Conservation (phyloP, 2,329 filamentous ascomycete species). For the Pseudogymnoascus sp. region DNA sequence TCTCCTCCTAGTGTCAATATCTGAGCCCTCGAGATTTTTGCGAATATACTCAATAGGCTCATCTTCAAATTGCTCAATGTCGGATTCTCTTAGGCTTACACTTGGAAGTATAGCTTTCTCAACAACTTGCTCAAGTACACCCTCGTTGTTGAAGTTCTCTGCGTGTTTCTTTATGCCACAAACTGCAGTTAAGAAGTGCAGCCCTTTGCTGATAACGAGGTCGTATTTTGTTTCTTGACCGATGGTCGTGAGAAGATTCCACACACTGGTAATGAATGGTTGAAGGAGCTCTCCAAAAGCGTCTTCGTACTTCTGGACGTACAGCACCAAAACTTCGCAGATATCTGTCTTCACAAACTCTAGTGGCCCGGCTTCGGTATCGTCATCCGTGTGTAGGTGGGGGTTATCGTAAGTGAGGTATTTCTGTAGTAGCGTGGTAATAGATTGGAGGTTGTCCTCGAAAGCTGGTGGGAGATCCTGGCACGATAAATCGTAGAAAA, state of each 20-base stretch:
- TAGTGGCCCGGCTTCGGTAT: constrained; percentile 75
- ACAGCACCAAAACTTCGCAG: constrained; percentile 82
- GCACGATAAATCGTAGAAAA: constrained; percentile 94
- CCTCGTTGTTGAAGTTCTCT: constrained; percentile 74
- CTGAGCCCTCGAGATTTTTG: constrained; percentile 88
- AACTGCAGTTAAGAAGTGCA: constrained; percentile 90
- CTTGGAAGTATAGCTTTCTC: constrained; percentile 96
- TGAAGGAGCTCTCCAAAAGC: constrained; percentile 75
- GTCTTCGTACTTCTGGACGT: constrained; percentile 91
- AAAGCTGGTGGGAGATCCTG: constrained; percentile 94
- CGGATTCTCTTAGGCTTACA: constrained; percentile 81
- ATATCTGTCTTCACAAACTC: constrained; percentile 90
- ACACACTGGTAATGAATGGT: constrained; percentile 82
- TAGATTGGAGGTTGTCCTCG: constrained; percentile 74
- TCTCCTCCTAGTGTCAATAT: constrained; percentile 84
- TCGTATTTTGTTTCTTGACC: constrained; percentile 90
- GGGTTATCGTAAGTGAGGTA: constrained; percentile 86
- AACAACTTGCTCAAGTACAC: constrained; percentile 75
- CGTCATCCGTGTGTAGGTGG: constrained; percentile 76
- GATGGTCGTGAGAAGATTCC: constrained; percentile 81
- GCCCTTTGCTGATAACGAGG: constrained; percentile 82
- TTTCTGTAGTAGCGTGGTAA: constrained; percentile 78
- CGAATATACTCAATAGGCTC: constrained; percentile 98
- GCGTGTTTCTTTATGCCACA: constrained; percentile 72
- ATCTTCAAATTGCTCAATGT: constrained; percentile 93